These are phyloP conservation scores for Casuarina cunninghamiana DNA, from an alignment of 306 rosid genomes.

Conservation along the genomic window DNA sequence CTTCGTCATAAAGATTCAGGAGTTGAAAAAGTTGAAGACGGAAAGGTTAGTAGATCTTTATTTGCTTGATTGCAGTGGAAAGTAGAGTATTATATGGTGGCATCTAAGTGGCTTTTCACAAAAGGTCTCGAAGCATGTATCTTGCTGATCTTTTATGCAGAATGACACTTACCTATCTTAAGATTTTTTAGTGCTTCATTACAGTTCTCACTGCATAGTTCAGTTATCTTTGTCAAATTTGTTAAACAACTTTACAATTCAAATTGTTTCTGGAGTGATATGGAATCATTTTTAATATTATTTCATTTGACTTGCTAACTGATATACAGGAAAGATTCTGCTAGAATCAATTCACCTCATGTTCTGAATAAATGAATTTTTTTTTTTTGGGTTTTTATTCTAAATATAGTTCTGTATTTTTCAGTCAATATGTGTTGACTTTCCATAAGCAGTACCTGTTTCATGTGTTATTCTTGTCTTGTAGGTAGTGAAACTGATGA, in stretches of 20 bases:
- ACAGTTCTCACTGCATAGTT: not conserved
- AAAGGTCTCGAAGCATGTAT: slow-evolving; percentile 15
- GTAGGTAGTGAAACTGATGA: slow-evolving; percentile 87
- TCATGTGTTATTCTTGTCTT: slow-evolving; percentile 23
- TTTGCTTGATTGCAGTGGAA: slow-evolving; percentile 21
- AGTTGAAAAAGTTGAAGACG: slow-evolving; percentile 83
- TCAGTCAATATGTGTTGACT: slow-evolving; percentile 21
- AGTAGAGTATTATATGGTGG: slow-evolving; percentile 7
- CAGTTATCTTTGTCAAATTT: not conserved
- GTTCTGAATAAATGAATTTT: too few species aligned
- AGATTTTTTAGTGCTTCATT: not conserved
- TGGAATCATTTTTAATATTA: not conserved
- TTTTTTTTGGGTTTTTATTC: slow-evolving; percentile 9
- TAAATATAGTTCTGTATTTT: not conserved
- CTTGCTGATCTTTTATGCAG: slow-evolving; percentile 3
- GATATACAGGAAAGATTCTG: not conserved
- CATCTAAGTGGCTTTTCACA: slow-evolving; percentile 1
- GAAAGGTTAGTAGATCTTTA: slow-evolving; percentile 63
- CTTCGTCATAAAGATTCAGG: slow-evolving; percentile 73
- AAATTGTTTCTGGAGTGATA: too few species aligned
- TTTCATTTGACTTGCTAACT: slow-evolving; percentile 6
- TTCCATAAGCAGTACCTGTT: slow-evolving; percentile 13
- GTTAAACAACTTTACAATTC: too few species aligned
- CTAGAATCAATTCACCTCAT: not conserved
- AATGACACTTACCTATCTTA: slow-evolving; percentile 14